Evolutionary conservation across 805 yeast species (phyloP), one percentile per base, ranked within the genome.

Genomic region (Cyberlindnera lachancei): DNA sequence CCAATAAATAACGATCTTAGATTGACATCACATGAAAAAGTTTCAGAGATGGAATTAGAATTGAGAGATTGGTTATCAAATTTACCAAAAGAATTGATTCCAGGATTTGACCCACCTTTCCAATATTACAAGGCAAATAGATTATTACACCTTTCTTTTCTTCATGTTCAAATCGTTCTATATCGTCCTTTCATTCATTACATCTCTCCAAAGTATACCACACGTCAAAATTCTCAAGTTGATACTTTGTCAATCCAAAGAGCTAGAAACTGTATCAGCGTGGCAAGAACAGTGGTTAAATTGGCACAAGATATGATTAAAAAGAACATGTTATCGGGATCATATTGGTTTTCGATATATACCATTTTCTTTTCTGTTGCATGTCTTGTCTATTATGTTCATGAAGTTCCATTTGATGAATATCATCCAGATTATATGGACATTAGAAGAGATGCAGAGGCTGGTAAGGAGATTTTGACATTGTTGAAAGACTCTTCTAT

Each of bases 321-420:
- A 42, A 73, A 76, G 40, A 68, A 78, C 36, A 65, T 84, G 55
- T 61, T 87, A 24, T 73, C 78, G 42, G 95, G 95, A 1, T 82
- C 92, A 3, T 88, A 87, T 51, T 86, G 95, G 95, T 87, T 85
- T 51, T 77, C 92, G 6, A 81, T 83, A 50, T 87, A 87, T 54
- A 84, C 95, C 0, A 79, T 87, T 5, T 87, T 86, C 53, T 85
- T 84, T 11, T 13, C 18, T n/a, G 29, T 27, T 18, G 94, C 95
- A 1, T 82, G 94, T 49, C 63, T 86, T 45, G 81, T 84, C 13
- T 84, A 79, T 48, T 85, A 83, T 51, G 80, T 74, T 35, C 90
- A 83, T 54, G 73, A 66, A 35, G 64, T 61, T 5, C 64, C 66
- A 18, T 49, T 54, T 16, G 72, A 70, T 34, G 59, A 63, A 15